A percentile compares a stretch with the other conserved stretches of the same genome.
These are phyloP conservation scores for Candida maris DNA, from an alignment of 805 yeast genomes.

Conservation along the genomic window DNA sequence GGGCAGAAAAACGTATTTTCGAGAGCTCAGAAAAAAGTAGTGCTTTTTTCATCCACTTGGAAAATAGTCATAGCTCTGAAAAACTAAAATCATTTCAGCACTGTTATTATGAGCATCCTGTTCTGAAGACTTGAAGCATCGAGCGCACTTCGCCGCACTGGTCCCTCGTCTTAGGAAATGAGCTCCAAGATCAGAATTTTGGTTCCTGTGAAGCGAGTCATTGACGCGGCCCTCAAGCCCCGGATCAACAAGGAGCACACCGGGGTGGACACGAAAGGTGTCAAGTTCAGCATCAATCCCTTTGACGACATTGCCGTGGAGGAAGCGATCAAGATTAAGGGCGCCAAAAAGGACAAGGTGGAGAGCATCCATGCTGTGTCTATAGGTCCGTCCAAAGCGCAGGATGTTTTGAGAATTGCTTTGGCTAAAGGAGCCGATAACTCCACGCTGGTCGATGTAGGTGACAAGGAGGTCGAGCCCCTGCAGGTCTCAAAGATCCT, in stretches of 20 bases:
- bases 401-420: constrained; percentile 83
- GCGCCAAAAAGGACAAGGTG: constrained; percentile 59
- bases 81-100: too few species aligned
- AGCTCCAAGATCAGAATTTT: constrained; percentile 61
- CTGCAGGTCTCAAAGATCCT: constrained; percentile 84
- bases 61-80: too few species aligned
- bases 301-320: constrained; percentile 97
- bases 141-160: too few species aligned
- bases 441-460: constrained; percentile 76
- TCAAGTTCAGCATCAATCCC: constrained; percentile 91
- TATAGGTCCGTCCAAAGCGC: constrained; percentile 82
- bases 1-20: too few species aligned
- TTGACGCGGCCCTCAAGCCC: constrained; percentile 92
- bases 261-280: constrained; percentile 84
- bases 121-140: too few species aligned
- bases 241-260: constrained; percentile 81
- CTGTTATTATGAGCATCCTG: too few species aligned
- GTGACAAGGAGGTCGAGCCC: constrained; percentile 73
- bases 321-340: constrained; percentile 81
- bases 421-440: constrained; percentile 93
- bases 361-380: constrained; percentile 88
- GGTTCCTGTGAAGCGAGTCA: constrained; percentile 93
- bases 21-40: too few species aligned
- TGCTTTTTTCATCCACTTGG: too few species aligned
- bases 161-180: constrained; percentile 23